These are phyloP conservation scores for Globisporangium iwayamae DNA, from an alignment of 352 stramenopile genomes.

Conservation along the genomic window DNA sequence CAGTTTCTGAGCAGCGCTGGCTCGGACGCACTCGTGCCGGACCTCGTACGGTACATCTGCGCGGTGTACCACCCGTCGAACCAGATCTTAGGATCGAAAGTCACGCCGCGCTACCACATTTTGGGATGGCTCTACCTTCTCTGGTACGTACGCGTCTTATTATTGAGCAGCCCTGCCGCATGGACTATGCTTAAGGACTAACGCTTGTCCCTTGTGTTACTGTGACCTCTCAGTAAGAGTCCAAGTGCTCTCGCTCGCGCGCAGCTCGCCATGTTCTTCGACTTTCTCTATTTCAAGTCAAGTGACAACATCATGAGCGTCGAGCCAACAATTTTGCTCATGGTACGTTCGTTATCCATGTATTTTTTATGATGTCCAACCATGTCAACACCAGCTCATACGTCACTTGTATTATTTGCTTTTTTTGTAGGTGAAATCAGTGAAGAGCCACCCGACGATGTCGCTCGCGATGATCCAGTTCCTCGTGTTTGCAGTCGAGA, in stretches of 20 bases:
- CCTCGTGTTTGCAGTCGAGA: constrained; percentile 81
- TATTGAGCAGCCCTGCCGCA: background rate
- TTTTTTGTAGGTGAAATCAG: constrained; percentile 61
- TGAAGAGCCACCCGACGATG: constrained; percentile 82
- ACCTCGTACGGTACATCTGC: constrained; percentile 82
- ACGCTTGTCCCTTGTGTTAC: background rate
- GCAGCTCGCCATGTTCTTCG: constrained; percentile 86
- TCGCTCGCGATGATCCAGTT: constrained; percentile 85
- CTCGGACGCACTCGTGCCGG: constrained; percentile 70
- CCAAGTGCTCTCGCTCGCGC: constrained; percentile 65
- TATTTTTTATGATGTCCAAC: background rate
- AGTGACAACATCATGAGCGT: constrained; percentile 83
- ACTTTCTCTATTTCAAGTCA: constrained; percentile 83
- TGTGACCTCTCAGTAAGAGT: constrained; percentile 45
- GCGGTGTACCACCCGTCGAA: constrained; percentile 83
- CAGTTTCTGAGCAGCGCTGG: constrained; percentile 68
- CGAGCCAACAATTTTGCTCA: constrained; percentile 78
- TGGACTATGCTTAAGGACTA: background rate
- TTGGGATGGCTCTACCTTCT: constrained; percentile 83
- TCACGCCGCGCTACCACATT: constrained; percentile 84
- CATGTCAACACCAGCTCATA: background rate
- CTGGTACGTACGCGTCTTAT: constrained; percentile 35
- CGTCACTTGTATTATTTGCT: background rate
- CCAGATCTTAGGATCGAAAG: constrained; percentile 76
- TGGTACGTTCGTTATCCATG: constrained; percentile 35